Evolutionary conservation across 352 stramenopile species (phyloP), one percentile per base, ranked within the genome.

Genomic region (Phytophthora podocarpi): DNA sequence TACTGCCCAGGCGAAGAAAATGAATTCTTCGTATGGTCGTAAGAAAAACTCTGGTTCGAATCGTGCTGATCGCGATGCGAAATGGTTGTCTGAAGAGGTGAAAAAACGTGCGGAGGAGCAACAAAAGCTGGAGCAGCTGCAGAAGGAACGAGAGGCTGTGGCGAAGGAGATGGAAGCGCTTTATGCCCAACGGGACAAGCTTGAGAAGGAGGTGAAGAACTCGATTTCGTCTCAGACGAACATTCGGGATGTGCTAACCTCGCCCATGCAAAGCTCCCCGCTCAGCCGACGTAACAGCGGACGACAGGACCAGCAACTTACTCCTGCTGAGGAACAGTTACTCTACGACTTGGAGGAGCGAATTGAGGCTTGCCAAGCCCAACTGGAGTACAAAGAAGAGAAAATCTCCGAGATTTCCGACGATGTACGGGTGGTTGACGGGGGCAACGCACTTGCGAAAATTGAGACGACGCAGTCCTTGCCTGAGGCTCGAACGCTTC

Each of bases 341-440:
- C 65, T 96, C 2, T 89, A 82, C 35, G 87, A 96, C 45, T 74
- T 96, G 41, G 87, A 94, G 58, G 87, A 96, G 34, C 80, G 83
- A 23, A 96, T 96, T 51, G 87, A 96, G 52, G 85, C 80, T 1
- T 94, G 85, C 35, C 87, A 96, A 65, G 85, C 84, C 1, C 80
- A 94, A 46, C 62, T 96, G 13, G 85, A 96, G 58, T 96, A 95
- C 70, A 96, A 96, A 63, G 85, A 96, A 68, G 87, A 96, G 41
- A 90, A 90, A 41, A 93, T 96, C 15, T 93, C 84, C 1, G 85
- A 93, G 36, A 92, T 94, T 28, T 64, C 80, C 3, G 74, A 82
- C n/a, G 77, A 85, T 57, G 76, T 69, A 2, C 71, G 68, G 9
- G 46, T 59, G 32, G 51, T 75, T 7, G 84, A 91, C 37, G 65